phyloP scores from a whole-genome alignment of 148 eudicot genomes.

The Fagopyrum tataricum region DNA sequence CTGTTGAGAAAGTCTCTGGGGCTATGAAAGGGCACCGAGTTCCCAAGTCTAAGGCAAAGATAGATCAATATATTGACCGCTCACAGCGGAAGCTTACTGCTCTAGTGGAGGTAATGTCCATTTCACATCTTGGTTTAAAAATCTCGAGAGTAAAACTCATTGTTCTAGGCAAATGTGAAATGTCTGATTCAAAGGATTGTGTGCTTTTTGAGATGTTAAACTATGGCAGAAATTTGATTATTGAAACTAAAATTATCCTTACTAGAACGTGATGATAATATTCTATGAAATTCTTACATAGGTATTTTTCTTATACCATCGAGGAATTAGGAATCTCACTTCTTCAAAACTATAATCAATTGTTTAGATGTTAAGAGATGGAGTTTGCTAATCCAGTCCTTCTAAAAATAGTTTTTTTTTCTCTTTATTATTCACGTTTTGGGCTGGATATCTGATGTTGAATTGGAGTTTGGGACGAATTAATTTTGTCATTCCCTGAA shows the following conservation, averaged over 20 bases:
- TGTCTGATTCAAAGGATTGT: background rate
- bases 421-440: background rate
- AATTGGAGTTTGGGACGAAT: background rate
- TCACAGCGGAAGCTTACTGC: slow-evolving; percentile 75
- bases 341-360: background rate
- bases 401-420: background rate
- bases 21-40: slow-evolving; percentile 80
- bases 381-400: background rate
- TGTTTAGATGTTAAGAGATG: background rate
- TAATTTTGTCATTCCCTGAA: background rate
- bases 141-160: background rate
- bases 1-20: slow-evolving; percentile 93
- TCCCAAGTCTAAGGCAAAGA: slow-evolving; percentile 85
- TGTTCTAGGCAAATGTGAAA: background rate
- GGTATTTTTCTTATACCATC: background rate
- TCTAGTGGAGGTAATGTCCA: slow-evolving; percentile 72
- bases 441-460: background rate
- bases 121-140: background rate
- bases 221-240: background rate
- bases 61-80: slow-evolving; percentile 82
- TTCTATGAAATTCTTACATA: too few relatives aligned
- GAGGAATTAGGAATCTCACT: background rate
- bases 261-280: background rate
- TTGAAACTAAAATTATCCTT: background rate
- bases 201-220: background rate